Base-by-base conservation (phyloP, 1,284 basidiomycete genomes). In the Amylostereum chailletii region DNA sequence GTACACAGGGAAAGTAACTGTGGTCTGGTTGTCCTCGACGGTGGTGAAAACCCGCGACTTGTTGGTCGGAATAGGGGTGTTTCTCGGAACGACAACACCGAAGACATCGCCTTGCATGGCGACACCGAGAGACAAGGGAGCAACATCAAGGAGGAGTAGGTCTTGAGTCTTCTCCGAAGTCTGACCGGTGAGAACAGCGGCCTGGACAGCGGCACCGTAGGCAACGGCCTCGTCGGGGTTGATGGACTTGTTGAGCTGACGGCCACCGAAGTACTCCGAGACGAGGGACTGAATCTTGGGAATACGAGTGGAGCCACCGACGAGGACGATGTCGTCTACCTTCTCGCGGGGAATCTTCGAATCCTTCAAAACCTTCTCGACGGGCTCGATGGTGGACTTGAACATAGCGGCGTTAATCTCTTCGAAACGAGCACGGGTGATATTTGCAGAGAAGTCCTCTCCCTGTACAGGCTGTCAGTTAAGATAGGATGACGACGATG, bases 251-350 rank as follows among this genome's bases (percentile, higher is more conserved):
- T 98, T 99, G 66, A 96, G 75, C 70, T 95, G 89, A 65, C 94
- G 93, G 55, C 93, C 94, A 70, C 88, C 89, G 70, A 99, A 99
- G 83, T 86, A 93, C 69, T 99, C 95, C 56, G 94, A 98, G 53
- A 99, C 94, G 55, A 99, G 86, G 32, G 92, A 82, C 75, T 98
- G 95, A 62, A 99, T 91, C 80, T 98, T 98, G 63, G 95, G 95
- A 69, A 99, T 99, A 84, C 96, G 95, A 60, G 96, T 99, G 51
- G 96, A 99, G 60, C 96, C 94, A 78, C 96, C 95, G 60, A 99
- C 95, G 53, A 99, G 91, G 66, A 99, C 96, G 60, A 99, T 98
- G 63, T 99, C 95, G 68, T 99, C 90, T 59, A 98, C 93, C 82
- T 97, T 97, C 66, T 94, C 90, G 58, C 89, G 87, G 60, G 91